Percentiles rank a stretch among this genome's conserved stretches.
Evolutionary conservation across 164 flowering plant species (phyloP).

Genomic region (Vitis labrusca): DNA sequence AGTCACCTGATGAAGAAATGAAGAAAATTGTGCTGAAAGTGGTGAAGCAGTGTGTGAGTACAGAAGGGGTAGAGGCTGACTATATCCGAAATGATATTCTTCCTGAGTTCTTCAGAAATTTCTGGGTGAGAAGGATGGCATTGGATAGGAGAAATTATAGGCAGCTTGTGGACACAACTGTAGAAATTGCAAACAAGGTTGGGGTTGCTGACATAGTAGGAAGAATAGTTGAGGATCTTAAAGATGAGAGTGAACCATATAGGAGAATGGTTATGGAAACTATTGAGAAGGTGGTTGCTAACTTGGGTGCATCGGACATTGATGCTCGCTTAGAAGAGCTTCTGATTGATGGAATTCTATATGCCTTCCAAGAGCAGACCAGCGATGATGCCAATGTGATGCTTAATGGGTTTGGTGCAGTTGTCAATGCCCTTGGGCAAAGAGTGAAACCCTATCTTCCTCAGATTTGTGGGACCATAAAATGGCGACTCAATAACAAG

Average conservation of each 20-base stretch:
- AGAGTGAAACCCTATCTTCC: slow-evolving; percentile 97
- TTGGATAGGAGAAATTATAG: slow-evolving; percentile 88
- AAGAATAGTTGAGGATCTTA: slow-evolving; percentile 93
- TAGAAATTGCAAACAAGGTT: slow-evolving; percentile 94
- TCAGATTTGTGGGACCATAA: slow-evolving; percentile 98
- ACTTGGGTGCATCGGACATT: slow-evolving; percentile 95
- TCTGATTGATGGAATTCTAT: slow-evolving; percentile 91
- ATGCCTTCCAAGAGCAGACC: slow-evolving; percentile 99
- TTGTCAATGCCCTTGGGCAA: slow-evolving; percentile 93
- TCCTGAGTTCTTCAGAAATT: slow-evolving; percentile 85
- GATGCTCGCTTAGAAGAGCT: slow-evolving; percentile 93
- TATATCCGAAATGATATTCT: slow-evolving; percentile 88
- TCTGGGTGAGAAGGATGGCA: slow-evolving; percentile 99
- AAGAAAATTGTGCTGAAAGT: slow-evolving; percentile 97
- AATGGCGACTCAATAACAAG: slow-evolving; percentile 98
- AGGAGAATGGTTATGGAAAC: slow-evolving; percentile 99
- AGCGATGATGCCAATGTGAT: slow-evolving; percentile 99
- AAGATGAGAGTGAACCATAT: slow-evolving; percentile 99
- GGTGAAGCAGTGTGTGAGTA: slow-evolving; percentile 97
- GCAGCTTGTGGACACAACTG: slow-evolving; percentile 97
- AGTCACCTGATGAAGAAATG: slow-evolving; percentile 99
- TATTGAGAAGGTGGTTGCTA: slow-evolving; percentile 91
- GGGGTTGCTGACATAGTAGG: slow-evolving; percentile 98
- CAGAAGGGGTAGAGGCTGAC: slow-evolving; percentile 94
- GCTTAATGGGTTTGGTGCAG: slow-evolving; percentile 99